A percentile compares a stretch with the other conserved stretches of the same genome.
Conservation (phyloP, 495 filamentous ascomycete species). For the Xylaria bambusicola region DNA sequence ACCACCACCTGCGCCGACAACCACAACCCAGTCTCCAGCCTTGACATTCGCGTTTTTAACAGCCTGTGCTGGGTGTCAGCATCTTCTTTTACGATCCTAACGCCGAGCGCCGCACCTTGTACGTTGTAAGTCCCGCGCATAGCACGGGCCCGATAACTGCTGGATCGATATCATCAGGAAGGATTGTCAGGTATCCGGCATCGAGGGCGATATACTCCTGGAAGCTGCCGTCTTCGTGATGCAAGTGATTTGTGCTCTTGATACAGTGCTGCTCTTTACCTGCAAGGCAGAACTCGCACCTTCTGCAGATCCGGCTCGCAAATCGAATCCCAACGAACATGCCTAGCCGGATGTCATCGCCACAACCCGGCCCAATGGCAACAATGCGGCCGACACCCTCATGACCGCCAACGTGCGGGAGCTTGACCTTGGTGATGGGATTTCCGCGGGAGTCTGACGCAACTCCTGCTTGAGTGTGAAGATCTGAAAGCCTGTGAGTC, state of each 20-base stretch:
- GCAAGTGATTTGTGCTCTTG: conserved; percentile 50
- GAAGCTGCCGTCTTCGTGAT: conserved; percentile 53
- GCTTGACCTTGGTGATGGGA: conserved; percentile 50
- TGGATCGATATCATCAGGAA: conserved; percentile 51
- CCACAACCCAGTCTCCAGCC: conserved; percentile 48
- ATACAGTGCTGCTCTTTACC: conserved; percentile 50
- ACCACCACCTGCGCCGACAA: conserved; percentile 54
- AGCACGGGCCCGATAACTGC: conserved; percentile 46
- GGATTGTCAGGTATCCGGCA: conserved; percentile 48
- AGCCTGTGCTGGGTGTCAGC: conserved; percentile 26
- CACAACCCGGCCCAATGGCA: conserved; percentile 39
- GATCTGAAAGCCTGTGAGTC: conserved; percentile 32
- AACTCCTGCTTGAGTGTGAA: conserved; percentile 50
- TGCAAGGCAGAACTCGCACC: conserved; percentile 51
- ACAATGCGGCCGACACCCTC: conserved; percentile 52
- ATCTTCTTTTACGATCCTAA: not conserved
- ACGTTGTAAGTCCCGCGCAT: conserved; percentile 44
- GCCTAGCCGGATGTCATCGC: conserved; percentile 39
- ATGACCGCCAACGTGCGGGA: conserved; percentile 53
- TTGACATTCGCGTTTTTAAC: conserved; percentile 44
- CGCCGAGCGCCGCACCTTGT: conserved; percentile 22
- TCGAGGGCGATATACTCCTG: conserved; percentile 51
- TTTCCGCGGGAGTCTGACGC: conserved; percentile 46
- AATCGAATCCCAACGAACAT: conserved; percentile 51
- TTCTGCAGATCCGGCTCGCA: conserved; percentile 47